A percentile compares a stretch with the other conserved stretches of the same genome.
Evolutionary conservation across 1,284 basidiomycete genomes (phyloP).

Genomic region (Sphagnurus paluster): DNA sequence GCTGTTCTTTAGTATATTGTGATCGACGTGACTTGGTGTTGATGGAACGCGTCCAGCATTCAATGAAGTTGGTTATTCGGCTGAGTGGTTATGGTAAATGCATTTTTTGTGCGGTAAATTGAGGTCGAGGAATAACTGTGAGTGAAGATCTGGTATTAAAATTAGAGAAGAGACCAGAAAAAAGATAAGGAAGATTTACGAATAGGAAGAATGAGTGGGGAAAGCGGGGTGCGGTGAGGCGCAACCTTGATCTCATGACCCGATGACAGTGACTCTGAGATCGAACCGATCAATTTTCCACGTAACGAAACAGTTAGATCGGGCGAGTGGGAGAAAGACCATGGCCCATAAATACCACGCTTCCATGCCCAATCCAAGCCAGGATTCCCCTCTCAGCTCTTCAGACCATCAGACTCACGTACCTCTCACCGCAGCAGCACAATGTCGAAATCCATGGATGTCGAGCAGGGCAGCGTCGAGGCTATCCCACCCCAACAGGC

Average conservation of each 20-base stretch:
- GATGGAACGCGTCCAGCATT: background rate
- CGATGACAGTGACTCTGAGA: background rate
- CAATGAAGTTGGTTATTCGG: too few relatives aligned
- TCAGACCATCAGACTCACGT: too few relatives aligned
- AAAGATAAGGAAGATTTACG: too few relatives aligned
- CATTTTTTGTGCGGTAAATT: too few relatives aligned
- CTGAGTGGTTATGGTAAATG: too few relatives aligned
- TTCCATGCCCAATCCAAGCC: too few relatives aligned
- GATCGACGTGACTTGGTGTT: background rate
- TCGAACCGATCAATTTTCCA: constrained; percentile 3
- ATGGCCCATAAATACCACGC: background rate
- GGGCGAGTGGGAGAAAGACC: background rate
- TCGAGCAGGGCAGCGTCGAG: constrained; percentile 19
- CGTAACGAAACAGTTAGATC: constrained; percentile 1
- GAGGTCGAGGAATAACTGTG: too few relatives aligned
- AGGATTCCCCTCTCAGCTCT: too few relatives aligned
- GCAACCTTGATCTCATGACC: background rate
- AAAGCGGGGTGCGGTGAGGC: background rate
- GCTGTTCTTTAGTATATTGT: background rate
- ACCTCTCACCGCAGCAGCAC: too few relatives aligned
- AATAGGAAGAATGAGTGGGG: background rate
- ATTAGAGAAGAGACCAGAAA: too few relatives aligned
- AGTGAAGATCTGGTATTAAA: too few relatives aligned
- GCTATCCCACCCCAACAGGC: constrained; percentile 20
- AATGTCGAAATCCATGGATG: constrained; percentile 17